phyloP scores from a whole-genome alignment of 306 rosid genomes.

The Leucaena leucocephala region DNA sequence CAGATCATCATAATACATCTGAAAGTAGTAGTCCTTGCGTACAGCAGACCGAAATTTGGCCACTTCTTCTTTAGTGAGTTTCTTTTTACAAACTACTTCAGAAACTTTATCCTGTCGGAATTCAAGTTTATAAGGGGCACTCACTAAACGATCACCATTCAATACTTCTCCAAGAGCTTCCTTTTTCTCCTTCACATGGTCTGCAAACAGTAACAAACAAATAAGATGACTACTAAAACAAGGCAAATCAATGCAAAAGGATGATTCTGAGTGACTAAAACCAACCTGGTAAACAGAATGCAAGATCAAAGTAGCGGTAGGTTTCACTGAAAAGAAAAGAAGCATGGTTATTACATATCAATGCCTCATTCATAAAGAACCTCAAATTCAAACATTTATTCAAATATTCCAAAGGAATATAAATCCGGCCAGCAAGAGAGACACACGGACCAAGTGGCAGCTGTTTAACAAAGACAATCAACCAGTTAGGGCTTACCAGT shows the following conservation, averaged over 20 bases:
- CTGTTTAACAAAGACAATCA: background rate
- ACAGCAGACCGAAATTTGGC: slow-evolving; percentile 58
- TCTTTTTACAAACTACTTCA: slow-evolving; percentile 40
- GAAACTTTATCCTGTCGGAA: slow-evolving; percentile 52
- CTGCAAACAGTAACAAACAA: slow-evolving; percentile 42
- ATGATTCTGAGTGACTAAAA: background rate
- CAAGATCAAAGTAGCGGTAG: slow-evolving; percentile 63
- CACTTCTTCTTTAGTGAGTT: slow-evolving; percentile 50
- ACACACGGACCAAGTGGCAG: background rate
- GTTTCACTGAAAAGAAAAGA: slow-evolving; percentile 41
- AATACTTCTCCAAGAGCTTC: slow-evolving; percentile 74
- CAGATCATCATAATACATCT: slow-evolving; percentile 69
- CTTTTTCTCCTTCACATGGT: slow-evolving; percentile 51
- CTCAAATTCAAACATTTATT: background rate
- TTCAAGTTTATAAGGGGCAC: slow-evolving; percentile 66
- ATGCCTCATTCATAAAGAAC: background rate
- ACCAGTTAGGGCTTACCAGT: background rate
- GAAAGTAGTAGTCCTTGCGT: slow-evolving; percentile 65
- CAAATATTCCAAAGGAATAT: background rate
- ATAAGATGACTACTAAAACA: background rate
- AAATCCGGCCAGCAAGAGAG: background rate
- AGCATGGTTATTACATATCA: background rate
- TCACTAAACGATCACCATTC: slow-evolving; percentile 70
- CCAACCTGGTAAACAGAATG: slow-evolving; percentile 65
- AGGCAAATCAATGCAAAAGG: too few relatives aligned